These are phyloP conservation scores for Saccharomycopsis lassenensis DNA, from an alignment of 805 yeast genomes.

Conservation along the genomic window DNA sequence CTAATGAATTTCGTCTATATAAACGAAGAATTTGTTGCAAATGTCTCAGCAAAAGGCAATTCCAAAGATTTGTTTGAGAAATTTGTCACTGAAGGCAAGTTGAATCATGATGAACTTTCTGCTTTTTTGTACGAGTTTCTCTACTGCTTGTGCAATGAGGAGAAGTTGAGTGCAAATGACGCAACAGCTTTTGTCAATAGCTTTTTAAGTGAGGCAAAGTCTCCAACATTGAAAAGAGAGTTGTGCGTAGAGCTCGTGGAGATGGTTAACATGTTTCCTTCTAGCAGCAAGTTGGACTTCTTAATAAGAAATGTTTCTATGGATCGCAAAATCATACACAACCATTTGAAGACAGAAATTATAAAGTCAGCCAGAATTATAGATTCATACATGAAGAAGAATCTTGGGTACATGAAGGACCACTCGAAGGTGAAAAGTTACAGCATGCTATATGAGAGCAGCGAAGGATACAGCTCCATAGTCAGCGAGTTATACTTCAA, in stretches of 20 bases:
- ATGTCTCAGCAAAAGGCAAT: no score
- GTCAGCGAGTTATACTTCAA: slow-evolving; percentile 37
- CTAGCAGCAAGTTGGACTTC: slow-evolving; percentile 3
- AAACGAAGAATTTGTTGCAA: no score
- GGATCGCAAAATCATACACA: not conserved
- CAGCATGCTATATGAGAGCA: slow-evolving; percentile 61
- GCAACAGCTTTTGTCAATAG: slow-evolving; percentile 7
- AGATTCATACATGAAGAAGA: slow-evolving; percentile 5
- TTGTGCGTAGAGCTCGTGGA: slow-evolving; percentile 9
- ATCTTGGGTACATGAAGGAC: slow-evolving; percentile 2
- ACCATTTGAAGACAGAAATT: slow-evolving; percentile 9
- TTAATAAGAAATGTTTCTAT: slow-evolving; percentile 3
- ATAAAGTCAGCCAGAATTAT: slow-evolving; percentile 3
- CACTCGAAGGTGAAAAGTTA: slow-evolving; percentile 35
- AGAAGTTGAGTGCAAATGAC: slow-evolving; percentile 4
- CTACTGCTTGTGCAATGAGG: slow-evolving; percentile 1
- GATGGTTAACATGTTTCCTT: slow-evolving; percentile 15
- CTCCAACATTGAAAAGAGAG: not conserved
- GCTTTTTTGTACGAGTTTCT: slow-evolving; percentile 14
- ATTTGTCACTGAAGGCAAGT: no score
- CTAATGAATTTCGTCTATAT: no score
- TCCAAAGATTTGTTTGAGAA: no score
- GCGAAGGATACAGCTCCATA: slow-evolving; percentile 67
- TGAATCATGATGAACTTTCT: slow-evolving; percentile 3
- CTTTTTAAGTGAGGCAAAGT: slow-evolving; percentile 1